Base-by-base conservation (phyloP, 352 stramenopile species). In the Pythium rhizo-oryzae region DNA sequence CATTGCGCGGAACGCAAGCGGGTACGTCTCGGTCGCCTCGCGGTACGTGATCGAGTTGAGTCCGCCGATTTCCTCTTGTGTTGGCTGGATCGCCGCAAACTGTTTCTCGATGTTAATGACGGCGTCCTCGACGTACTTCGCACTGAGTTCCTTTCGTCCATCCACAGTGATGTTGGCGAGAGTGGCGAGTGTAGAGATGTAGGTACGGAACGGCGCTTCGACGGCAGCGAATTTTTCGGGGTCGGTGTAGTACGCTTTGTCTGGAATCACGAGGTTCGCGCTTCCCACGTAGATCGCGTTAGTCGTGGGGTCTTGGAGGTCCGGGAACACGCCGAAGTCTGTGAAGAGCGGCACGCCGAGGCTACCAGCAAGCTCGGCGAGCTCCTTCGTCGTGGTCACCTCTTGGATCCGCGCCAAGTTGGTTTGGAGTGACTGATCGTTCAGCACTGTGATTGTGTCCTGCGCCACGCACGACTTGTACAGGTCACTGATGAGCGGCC, bases 221-320 rank as follows among this genome's bases (percentile, higher is more conserved):
- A 82, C 47, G 39, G 65, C 55, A 5, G 50, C 37, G 15, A 82
- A 81, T 4, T n/a, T n/a, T 70, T 67, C 19, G n/a, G 9, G 15
- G 71, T 47, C 59, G 55, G 97, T 84, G 54, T 98, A 94, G 70
- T 98, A 98, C 68, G 96, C 93, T 35, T 81, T 71, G 69, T 96
- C 90, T 0, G 91, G 85, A 13, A 98, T 71, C 35, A 76, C 82
- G 5, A 64, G 58, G 3, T 88, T 73, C 8, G 62, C 79, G 64
- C 92, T 77, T 25, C 62, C 75, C 9, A 97, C 65, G 71, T 95
- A 85, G 2, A 90, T 64, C 12, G 96, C 73, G 54, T 89, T 92
- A n/a, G 12, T n/a, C 87, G n/a, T n/a, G n/a, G n/a, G n/a, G n/a
- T n/a, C n/a, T n/a, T n/a, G n/a, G n/a, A n/a, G n/a, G 49, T 95